Percentiles rank a stretch among this genome's conserved stretches.
Evolutionary conservation across 768 basidiomycete genomes (phyloP).

Genomic region (Dentipellis sp.): DNA sequence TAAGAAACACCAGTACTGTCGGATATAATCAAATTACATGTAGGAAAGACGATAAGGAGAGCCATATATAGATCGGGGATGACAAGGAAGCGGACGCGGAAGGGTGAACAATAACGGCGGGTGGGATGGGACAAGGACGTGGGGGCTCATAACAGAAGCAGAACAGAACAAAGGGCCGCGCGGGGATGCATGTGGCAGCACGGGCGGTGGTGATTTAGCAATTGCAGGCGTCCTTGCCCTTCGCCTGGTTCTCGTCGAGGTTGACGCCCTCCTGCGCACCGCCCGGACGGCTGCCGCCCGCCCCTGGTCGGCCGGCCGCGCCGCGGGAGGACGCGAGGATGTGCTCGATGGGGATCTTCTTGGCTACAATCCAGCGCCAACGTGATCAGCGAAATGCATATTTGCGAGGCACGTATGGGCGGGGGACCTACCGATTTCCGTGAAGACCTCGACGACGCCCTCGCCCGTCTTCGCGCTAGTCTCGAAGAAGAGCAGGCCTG

Average conservation of each 20-base stretch:
- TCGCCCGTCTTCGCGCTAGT: constrained; percentile 96
- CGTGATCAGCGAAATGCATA: neutral
- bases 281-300: constrained; percentile 41
- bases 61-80: constrained; percentile 12
- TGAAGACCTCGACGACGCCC: constrained; percentile 93
- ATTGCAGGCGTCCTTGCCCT: constrained; percentile 72
- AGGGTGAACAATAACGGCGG: constrained; percentile 11
- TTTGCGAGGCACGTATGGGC: neutral
- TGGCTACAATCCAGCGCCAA: constrained; percentile 34
- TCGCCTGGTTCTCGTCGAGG: constrained; percentile 56
- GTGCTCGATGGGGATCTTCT: constrained; percentile 88
- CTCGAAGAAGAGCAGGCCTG: constrained; percentile 94
- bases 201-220: constrained; percentile 38
- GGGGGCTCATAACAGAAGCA: neutral
- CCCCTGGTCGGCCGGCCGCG: constrained; percentile 52
- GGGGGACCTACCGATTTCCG: constrained; percentile 77
- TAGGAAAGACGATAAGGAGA: constrained; percentile 7
- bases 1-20: constrained; percentile 5
- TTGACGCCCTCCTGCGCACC: constrained; percentile 44
- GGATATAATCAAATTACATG: constrained; percentile 17
- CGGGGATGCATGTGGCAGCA: constrained; percentile 1
- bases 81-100: neutral
- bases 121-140: neutral
- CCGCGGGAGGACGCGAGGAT: constrained; percentile 81
- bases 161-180: neutral